Conservation (phyloP, 768 basidiomycete species). For the Lactarius evosmus region DNA sequence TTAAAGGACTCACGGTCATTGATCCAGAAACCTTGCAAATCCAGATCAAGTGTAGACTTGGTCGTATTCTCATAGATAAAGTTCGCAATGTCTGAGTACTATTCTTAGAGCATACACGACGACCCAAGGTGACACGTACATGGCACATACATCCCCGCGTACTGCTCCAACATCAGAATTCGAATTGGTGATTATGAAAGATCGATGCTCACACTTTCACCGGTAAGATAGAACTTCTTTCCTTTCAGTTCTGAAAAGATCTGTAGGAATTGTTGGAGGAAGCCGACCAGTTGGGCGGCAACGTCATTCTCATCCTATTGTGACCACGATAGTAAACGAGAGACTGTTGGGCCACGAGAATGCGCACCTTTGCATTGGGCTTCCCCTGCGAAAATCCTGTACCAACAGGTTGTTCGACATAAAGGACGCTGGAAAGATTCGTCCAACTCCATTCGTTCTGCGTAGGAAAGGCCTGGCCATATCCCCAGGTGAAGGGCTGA, state of each 20-base stretch:
- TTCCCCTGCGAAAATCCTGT: constrained; percentile 73
- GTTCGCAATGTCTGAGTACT: constrained; percentile 61
- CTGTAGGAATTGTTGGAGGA: constrained; percentile 71
- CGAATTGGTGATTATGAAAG: background rate
- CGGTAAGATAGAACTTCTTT: constrained; percentile 67
- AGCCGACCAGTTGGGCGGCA: constrained; percentile 54
- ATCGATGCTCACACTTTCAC: constrained; percentile 62
- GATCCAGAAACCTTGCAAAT: constrained; percentile 70
- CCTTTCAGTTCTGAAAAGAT: constrained; percentile 71
- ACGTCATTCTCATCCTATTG: constrained; percentile 51
- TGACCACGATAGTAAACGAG: background rate
- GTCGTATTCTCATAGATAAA: constrained; percentile 61
- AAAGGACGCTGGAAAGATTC: constrained; percentile 70
- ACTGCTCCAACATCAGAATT: constrained; percentile 40
- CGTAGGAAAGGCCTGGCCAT: constrained; percentile 61
- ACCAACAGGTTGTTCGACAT: constrained; percentile 77
- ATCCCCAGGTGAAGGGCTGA: constrained; percentile 67
- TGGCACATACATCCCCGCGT: constrained; percentile 69
- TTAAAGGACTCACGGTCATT: constrained; percentile 53
- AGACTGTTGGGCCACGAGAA: background rate
- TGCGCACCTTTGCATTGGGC: constrained; percentile 49
- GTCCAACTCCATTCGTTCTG: constrained; percentile 74
- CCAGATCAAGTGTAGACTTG: constrained; percentile 45
- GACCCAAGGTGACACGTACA: constrained; percentile 43
- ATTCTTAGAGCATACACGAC: background rate